Conservation (phyloP, 352 stramenopile genomes). For the Phytopythium helicoides region DNA sequence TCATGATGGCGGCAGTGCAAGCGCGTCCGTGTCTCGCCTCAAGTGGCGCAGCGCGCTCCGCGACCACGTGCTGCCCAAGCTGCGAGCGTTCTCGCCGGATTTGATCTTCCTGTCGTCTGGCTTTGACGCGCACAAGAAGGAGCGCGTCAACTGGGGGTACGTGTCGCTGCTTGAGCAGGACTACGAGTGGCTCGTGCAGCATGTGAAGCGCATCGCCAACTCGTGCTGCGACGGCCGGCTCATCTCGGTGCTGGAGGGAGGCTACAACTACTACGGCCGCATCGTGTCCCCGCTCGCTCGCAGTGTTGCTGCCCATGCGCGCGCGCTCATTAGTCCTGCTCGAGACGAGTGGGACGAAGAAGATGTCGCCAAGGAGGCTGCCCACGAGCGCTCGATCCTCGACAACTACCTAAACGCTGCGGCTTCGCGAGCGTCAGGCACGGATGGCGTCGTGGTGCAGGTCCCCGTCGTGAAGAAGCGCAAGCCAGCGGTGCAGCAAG, state of each 20-base stretch:
- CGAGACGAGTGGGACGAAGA: slow-evolving; percentile 43
- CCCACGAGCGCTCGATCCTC: slow-evolving; percentile 47
- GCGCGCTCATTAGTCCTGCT: slow-evolving; percentile 51
- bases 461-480: slow-evolving; percentile 35
- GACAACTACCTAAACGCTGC: slow-evolving; percentile 37
- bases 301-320: slow-evolving; percentile 69
- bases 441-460: not conserved
- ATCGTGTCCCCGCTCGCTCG: slow-evolving; percentile 80
- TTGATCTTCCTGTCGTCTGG: slow-evolving; percentile 81
- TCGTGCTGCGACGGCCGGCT: slow-evolving; percentile 64
- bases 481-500: slow-evolving; percentile 2
- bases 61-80: slow-evolving; percentile 52
- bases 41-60: slow-evolving; percentile 78
- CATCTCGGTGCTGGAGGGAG: slow-evolving; percentile 83
- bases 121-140: slow-evolving; percentile 80
- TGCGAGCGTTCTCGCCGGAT: slow-evolving; percentile 64
- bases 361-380: slow-evolving; percentile 45
- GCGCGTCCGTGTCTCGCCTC: slow-evolving; percentile 50
- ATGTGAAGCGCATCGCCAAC: slow-evolving; percentile 77
- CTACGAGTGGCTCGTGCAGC: slow-evolving; percentile 78
- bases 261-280: slow-evolving; percentile 85
- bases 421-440: not conserved
- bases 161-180: slow-evolving; percentile 76
- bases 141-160: slow-evolving; percentile 81
- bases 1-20: slow-evolving; percentile 2